Evolutionary conservation across 306 rosid species (phyloP), one percentile per base, ranked within the genome.

Genomic region (Dalbergia cochinchinensis): DNA sequence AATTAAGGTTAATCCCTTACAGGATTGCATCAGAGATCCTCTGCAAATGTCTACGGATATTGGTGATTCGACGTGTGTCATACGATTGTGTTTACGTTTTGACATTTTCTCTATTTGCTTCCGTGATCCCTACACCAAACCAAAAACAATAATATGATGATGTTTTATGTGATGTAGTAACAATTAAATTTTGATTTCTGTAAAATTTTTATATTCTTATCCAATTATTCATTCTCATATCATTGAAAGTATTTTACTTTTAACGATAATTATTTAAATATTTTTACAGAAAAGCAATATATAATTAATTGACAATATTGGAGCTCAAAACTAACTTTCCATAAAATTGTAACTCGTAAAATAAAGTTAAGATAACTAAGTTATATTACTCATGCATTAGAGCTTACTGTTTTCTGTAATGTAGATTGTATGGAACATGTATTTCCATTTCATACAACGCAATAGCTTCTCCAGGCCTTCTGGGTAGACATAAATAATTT

Each of bases 361-460:
- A 20, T 22, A 22, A 59, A 31, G 7, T 19, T 22, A 26, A 26
- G 2, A 26, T 60, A 0, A 31, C 8, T 22, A 1, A 22, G 22
- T 11, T 60, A 34, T 15, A 60, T 11, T 60, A 34, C 8, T 33
- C 7, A 63, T 63, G 68, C 62, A 54, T 22, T 3, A 22, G 70
- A 7, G 11, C 67, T 42, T 6, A 82, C 82, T 83, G 42, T 85
- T 77, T 61, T 85, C 80, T 15, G 73, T 55, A 2, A 71, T 44
- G 59, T 71, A 71, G 11, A 85, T 71, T 39, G 37, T 57, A 14
- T 80, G 85, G 34, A 33, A 48, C 16, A 11, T 37, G 48, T 80
- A 80, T 2, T 65, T 26, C n/a, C 39, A 7, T 50, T 81, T 80
- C 54, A 80, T 65, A 70, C 76, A 47, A 13, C 39, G 45, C 31